Evolutionary conservation across 345 rosid genomes (phyloP).

Genomic region (Raphanus sativus): DNA sequence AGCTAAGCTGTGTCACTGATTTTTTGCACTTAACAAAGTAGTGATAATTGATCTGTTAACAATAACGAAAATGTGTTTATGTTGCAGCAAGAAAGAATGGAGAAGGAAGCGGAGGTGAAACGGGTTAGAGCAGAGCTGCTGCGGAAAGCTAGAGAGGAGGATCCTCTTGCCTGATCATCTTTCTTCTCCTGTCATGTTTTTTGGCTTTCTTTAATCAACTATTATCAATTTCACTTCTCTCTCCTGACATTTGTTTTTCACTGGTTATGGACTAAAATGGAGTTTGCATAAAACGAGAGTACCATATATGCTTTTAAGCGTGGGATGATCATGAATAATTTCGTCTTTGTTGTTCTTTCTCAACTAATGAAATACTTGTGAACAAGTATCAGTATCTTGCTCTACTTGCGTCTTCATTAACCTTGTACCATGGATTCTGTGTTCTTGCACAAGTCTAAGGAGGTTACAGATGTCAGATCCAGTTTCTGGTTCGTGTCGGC

Average conservation of each 20-base stretch:
- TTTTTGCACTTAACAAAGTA: not conserved
- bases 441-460: not conserved
- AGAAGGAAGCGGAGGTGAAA: slow-evolving; percentile 58
- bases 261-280: slow-evolving; percentile 1
- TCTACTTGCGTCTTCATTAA: slow-evolving; percentile 5
- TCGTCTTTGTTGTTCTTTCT: not conserved
- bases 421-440: not conserved
- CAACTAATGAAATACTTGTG: slow-evolving; percentile 9
- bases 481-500: not conserved
- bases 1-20: not conserved
- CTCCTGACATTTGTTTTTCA: not conserved
- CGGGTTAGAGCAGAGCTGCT: slow-evolving; percentile 57
- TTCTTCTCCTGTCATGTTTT: not conserved
- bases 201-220: not conserved
- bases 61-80: not conserved
- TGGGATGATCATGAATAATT: slow-evolving; percentile 36
- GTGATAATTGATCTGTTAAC: not conserved
- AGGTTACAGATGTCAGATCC: slow-evolving; percentile 13
- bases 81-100: slow-evolving; percentile 59
- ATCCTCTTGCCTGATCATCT: slow-evolving; percentile 44
- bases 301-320: slow-evolving; percentile 22
- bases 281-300: slow-evolving; percentile 20
- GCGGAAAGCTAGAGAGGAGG: slow-evolving; percentile 48
- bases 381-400: not conserved
- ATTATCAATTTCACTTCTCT: not conserved